Conservation (phyloP, 768 basidiomycete genomes). For the Hirschioporus abietinus region DNA sequence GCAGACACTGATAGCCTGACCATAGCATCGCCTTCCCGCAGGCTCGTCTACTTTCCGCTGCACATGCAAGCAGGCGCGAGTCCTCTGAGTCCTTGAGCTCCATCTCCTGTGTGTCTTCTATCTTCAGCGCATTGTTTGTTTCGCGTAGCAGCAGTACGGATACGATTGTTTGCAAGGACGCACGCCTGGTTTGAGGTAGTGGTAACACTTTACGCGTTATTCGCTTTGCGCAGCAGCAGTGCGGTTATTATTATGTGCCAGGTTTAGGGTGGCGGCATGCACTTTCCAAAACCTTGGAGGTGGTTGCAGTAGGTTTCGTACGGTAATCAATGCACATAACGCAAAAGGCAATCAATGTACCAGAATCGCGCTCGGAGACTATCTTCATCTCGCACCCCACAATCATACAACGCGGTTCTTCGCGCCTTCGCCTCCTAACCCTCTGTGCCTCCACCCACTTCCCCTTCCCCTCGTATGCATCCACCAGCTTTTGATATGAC, state of each 20-base stretch:
- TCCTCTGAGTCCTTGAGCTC: constrained; percentile 82
- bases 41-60: constrained; percentile 83
- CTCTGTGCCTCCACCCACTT: constrained; percentile 75
- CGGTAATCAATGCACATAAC: too few relatives aligned
- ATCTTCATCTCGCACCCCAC: constrained; percentile 73
- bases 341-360: too few relatives aligned
- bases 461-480: constrained; percentile 81
- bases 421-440: constrained; percentile 69
- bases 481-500: constrained; percentile 71
- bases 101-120: constrained; percentile 67
- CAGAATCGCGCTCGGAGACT: constrained; percentile 15
- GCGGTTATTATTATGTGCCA: too few relatives aligned
- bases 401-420: constrained; percentile 65
- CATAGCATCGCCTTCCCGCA: too few relatives aligned
- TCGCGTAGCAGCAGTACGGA: constrained; percentile 68
- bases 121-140: constrained; percentile 56
- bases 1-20: too few relatives aligned
- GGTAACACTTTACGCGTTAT: too few relatives aligned
- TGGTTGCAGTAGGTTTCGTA: too few relatives aligned
- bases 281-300: too few relatives aligned
- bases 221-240: too few relatives aligned
- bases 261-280: constrained; percentile 1
- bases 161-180: constrained; percentile 34
- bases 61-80: constrained; percentile 65
- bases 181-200: constrained; percentile 14